These are phyloP conservation scores for Crithidia fasciculata DNA, from an alignment of 208 protist genomes.

Conservation along the genomic window DNA sequence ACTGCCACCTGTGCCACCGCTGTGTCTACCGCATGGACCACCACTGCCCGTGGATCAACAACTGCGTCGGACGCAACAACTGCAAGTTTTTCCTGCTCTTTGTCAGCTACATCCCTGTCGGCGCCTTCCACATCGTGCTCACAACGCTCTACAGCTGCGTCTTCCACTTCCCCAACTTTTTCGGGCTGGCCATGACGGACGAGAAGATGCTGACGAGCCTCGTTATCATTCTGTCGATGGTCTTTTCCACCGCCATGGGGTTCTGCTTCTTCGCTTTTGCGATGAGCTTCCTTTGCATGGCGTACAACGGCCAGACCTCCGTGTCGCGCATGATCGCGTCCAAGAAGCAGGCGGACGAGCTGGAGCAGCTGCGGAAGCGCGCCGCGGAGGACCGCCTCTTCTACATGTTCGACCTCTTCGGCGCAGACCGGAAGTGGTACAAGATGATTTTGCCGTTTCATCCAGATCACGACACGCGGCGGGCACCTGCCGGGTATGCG, in stretches of 20 bases:
- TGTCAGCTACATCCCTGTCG: slow-evolving; percentile 69
- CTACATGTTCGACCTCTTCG: slow-evolving; percentile 68
- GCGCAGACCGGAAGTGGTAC: slow-evolving; percentile 66
- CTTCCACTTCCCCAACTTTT: slow-evolving; percentile 46
- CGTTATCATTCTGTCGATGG: slow-evolving; percentile 35
- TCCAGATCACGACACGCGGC: slow-evolving; percentile 34
- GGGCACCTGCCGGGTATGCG: slow-evolving; percentile 26
- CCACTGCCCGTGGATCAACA: slow-evolving; percentile 92
- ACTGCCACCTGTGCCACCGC: slow-evolving; percentile 69
- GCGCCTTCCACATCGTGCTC: slow-evolving; percentile 62
- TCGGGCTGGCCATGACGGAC: slow-evolving; percentile 21
- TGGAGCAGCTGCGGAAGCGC: slow-evolving; percentile 25
- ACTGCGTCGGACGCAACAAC: slow-evolving; percentile 79
- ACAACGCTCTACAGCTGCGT: slow-evolving; percentile 54
- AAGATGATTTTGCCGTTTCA: slow-evolving; percentile 49
- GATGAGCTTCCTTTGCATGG: slow-evolving; percentile 56
- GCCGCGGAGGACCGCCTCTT: slow-evolving; percentile 24
- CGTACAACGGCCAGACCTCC: slow-evolving; percentile 54
- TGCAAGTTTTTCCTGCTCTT: slow-evolving; percentile 83
- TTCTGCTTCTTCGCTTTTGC: slow-evolving; percentile 58
- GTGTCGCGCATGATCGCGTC: slow-evolving; percentile 47
- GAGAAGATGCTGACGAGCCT: slow-evolving; percentile 28
- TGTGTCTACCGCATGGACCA: slow-evolving; percentile 87
- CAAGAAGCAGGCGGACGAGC: slow-evolving; percentile 22
- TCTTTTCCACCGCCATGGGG: slow-evolving; percentile 56